Conservation (phyloP, 2,329 filamentous ascomycete genomes). For the Endocalyx cinctus region DNA sequence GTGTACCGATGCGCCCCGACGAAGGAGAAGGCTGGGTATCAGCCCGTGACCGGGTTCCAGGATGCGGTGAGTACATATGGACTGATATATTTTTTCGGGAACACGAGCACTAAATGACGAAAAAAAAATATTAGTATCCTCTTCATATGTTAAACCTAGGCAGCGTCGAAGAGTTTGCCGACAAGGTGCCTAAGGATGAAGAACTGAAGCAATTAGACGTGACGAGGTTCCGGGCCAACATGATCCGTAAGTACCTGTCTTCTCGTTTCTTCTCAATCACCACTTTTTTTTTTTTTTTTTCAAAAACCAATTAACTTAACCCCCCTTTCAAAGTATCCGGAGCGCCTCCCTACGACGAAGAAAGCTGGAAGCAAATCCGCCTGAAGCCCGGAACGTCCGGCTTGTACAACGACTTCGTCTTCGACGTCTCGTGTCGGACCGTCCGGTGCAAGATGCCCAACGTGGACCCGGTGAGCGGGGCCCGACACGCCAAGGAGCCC, state of each 20-base stretch:
- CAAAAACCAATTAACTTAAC: too few species aligned
- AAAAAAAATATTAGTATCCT: slow-evolving; percentile 66
- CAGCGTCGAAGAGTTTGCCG: slow-evolving; percentile 58
- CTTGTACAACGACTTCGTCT: slow-evolving; percentile 37
- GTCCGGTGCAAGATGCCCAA: slow-evolving; percentile 66
- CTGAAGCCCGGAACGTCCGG: slow-evolving; percentile 46
- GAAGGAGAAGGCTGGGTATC: slow-evolving; percentile 55
- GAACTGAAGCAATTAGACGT: slow-evolving; percentile 50
- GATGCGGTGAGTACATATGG: slow-evolving; percentile 57
- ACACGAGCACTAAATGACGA: too few species aligned
- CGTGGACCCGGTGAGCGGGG: slow-evolving; percentile 58
- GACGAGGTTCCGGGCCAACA: slow-evolving; percentile 65
- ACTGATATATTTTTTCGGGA: too few species aligned
- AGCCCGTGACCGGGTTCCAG: slow-evolving; percentile 63
- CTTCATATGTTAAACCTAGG: slow-evolving; percentile 63
- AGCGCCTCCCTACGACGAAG: slow-evolving; percentile 61
- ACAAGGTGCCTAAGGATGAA: slow-evolving; percentile 48
- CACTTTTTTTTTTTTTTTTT: too few species aligned
- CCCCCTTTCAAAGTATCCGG: slow-evolving; percentile 54
- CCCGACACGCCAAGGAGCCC: slow-evolving; percentile 51
- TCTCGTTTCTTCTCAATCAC: too few species aligned
- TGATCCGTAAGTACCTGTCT: slow-evolving; percentile 50
- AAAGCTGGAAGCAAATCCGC: slow-evolving; percentile 60
- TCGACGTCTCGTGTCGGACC: slow-evolving; percentile 60
- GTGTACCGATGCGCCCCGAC: slow-evolving; percentile 58